Percentiles rank a stretch among this genome's conserved stretches.
phyloP scores from a whole-genome alignment of 495 filamentous ascomycete genomes.

The Hypoxylon subgilvum region DNA sequence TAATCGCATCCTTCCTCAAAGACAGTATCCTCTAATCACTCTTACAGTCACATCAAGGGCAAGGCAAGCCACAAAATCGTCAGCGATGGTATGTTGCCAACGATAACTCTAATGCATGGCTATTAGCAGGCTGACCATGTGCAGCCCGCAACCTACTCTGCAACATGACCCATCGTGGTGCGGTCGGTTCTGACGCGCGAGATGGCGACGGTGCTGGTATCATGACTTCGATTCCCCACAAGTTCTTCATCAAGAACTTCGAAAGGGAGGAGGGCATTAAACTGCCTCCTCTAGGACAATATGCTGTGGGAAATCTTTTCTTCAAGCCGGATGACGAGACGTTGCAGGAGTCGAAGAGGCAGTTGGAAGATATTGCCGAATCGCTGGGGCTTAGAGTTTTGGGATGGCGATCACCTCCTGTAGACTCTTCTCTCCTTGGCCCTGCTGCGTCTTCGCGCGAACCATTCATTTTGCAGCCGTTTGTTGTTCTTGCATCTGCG shows the following conservation, averaged over 20 bases:
- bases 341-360: conserved; percentile 81
- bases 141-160: conserved; percentile 90
- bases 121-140: conserved; percentile 19
- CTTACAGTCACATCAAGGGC: conserved; percentile 90
- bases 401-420: conserved; percentile 95
- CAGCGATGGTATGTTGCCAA: conserved; percentile 82
- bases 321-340: conserved; percentile 95
- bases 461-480: conserved; percentile 93
- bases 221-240: conserved; percentile 99
- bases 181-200: conserved; percentile 95
- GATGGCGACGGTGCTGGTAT: conserved; percentile 98
- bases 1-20: not conserved
- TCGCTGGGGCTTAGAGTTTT: conserved; percentile 86
- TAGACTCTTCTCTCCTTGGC: conserved; percentile 89
- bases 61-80: conserved; percentile 97
- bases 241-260: conserved; percentile 98
- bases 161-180: conserved; percentile 99
- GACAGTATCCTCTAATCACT: conserved; percentile 18
- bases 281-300: conserved; percentile 88
- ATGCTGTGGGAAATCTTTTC: conserved; percentile 97
- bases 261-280: conserved; percentile 84
- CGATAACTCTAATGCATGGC: not conserved
- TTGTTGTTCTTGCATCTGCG: conserved; percentile 84
- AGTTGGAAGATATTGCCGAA: conserved; percentile 90
- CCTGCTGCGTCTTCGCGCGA: conserved; percentile 93